These are phyloP conservation scores for Penicillium canariense DNA, from an alignment of 495 filamentous ascomycete genomes.

Conservation along the genomic window DNA sequence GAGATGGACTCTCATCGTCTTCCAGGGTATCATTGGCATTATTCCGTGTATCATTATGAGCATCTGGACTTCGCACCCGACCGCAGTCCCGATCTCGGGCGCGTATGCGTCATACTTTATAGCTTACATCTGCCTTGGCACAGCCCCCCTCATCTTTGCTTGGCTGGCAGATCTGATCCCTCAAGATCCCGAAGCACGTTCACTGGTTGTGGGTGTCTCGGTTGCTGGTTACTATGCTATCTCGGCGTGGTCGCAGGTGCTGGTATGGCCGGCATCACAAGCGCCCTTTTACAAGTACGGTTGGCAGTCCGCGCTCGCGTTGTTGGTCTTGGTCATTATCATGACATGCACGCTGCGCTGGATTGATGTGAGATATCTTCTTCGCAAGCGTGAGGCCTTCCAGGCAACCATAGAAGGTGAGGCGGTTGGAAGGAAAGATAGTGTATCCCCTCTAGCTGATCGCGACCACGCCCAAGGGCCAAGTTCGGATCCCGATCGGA, in stretches of 20 bases:
- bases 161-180: slow-evolving; percentile 34
- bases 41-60: slow-evolving; percentile 36
- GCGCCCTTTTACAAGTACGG: slow-evolving; percentile 33
- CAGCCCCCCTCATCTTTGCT: slow-evolving; percentile 34
- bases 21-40: slow-evolving; percentile 28
- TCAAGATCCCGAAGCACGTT: slow-evolving; percentile 31
- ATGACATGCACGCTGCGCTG: slow-evolving; percentile 28
- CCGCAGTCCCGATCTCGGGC: slow-evolving; percentile 19
- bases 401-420: slow-evolving; percentile 18
- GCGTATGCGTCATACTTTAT: slow-evolving; percentile 34
- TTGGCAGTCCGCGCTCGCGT: slow-evolving; percentile 29
- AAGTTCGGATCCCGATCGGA: not conserved
- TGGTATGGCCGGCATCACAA: slow-evolving; percentile 32
- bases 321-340: slow-evolving; percentile 30
- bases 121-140: slow-evolving; percentile 26
- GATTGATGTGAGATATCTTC: slow-evolving; percentile 29
- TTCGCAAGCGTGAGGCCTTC: slow-evolving; percentile 27
- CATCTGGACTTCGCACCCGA: slow-evolving; percentile 27
- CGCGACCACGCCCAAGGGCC: not conserved
- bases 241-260: slow-evolving; percentile 34
- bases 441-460: not conserved
- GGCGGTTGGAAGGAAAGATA: slow-evolving; percentile 12
- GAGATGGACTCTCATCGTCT: slow-evolving; percentile 28
- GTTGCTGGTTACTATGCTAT: slow-evolving; percentile 34
- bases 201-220: slow-evolving; percentile 29